Evolutionary conservation across 352 stramenopile genomes (phyloP).

Genomic region (Pseudoperonospora humuli): DNA sequence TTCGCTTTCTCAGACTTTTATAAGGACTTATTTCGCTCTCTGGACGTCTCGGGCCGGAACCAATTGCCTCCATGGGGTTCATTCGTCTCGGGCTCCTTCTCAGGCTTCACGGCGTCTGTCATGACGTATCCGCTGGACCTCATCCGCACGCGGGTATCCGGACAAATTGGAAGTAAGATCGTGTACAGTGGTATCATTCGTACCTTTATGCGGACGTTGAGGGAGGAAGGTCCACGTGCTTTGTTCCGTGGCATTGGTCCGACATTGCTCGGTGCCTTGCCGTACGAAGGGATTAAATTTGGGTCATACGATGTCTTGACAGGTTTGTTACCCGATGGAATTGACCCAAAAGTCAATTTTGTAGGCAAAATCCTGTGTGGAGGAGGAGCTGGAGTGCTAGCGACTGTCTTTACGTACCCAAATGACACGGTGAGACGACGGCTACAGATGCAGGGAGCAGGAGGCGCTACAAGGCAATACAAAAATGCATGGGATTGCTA

Average conservation of each 20-base stretch:
- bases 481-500: conserved; percentile 73
- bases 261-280: conserved; percentile 59
- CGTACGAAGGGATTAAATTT: conserved; percentile 81
- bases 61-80: conserved; percentile 42
- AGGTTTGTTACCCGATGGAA: conserved; percentile 38
- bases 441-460: conserved; percentile 83
- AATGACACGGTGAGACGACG: conserved; percentile 82
- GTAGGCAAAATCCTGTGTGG: conserved; percentile 65
- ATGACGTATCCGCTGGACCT: conserved; percentile 84
- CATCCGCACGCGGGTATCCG: conserved; percentile 71
- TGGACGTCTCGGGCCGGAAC: conserved; percentile 15
- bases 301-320: conserved; percentile 71
- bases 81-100: conserved; percentile 64
- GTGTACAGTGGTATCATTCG: conserved; percentile 65
- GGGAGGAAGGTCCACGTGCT: conserved; percentile 52
- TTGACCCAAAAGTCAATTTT: conserved; percentile 53
- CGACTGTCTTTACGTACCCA: conserved; percentile 83
- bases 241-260: conserved; percentile 68
- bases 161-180: conserved; percentile 56
- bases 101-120: conserved; percentile 78
- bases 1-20: conserved; percentile 86
- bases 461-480: conserved; percentile 52
- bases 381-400: conserved; percentile 70
- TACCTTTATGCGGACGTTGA: conserved; percentile 60
- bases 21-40: conserved; percentile 60